phyloP scores from a whole-genome alignment of 371 early-diverging fungal species.

The Syncephalastrum monosporum region DNA sequence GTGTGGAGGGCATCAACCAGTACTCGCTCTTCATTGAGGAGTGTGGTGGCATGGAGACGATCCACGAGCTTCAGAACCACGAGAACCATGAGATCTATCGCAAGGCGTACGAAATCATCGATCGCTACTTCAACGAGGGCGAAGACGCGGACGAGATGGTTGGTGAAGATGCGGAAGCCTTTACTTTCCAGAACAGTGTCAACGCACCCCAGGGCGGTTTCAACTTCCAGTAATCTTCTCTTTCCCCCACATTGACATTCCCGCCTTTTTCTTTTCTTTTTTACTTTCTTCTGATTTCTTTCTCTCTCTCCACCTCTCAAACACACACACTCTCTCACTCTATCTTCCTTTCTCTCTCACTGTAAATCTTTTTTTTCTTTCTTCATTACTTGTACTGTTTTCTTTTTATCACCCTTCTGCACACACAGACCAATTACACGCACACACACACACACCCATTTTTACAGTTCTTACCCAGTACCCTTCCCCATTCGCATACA shows the following conservation, averaged over 20 bases:
- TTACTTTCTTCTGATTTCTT: constrained; percentile 4
- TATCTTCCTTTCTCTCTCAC: constrained; percentile 6
- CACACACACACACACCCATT: too few species aligned
- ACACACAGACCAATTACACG: neutral
- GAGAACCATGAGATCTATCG: constrained; percentile 92
- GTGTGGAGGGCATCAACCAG: constrained; percentile 70
- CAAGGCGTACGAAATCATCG: constrained; percentile 92
- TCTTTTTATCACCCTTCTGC: constrained; percentile 25
- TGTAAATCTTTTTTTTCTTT: constrained; percentile 2
- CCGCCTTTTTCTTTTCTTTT: neutral
- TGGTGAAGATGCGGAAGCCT: constrained; percentile 6
- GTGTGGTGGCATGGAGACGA: constrained; percentile 90
- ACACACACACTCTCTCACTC: neutral
- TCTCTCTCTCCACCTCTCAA: constrained; percentile 2
- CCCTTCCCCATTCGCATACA: too few species aligned
- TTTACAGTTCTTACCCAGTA: too few species aligned
- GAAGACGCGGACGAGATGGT: constrained; percentile 69
- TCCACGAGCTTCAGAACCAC: constrained; percentile 89
- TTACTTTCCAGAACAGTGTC: constrained; percentile 18
- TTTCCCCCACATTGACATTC: neutral
- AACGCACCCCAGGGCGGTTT: constrained; percentile 21
- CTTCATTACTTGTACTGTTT: constrained; percentile 47
- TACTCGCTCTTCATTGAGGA: constrained; percentile 92
- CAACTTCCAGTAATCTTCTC: constrained; percentile 17
- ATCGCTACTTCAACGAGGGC: constrained; percentile 87